Evolutionary conservation across 1,139 yeast genomes (phyloP), one percentile per base, ranked within the genome.

Genomic region (Scheffersomyces quercinus): DNA sequence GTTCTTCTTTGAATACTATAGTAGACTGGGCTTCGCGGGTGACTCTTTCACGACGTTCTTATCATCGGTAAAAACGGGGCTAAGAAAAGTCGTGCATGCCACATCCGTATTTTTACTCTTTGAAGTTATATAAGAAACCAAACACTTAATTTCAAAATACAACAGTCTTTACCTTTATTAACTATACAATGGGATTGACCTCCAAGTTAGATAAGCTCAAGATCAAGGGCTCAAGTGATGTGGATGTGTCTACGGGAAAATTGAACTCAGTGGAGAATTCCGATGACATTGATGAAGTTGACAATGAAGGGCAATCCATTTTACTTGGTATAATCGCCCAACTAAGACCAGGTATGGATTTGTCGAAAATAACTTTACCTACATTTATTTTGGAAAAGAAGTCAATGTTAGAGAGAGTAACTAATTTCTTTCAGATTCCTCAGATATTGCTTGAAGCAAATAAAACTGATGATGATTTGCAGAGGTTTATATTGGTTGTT

Each of bases 311-410:
- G 28, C 96, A 90, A 64, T 85, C 83, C 41, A 89, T 93, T 42
- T 70, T 93, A 43, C 73, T 88, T 74, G 89, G 93, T 11, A 88
- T 93, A 45, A 91, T 93, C 45, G 73, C 96, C 15, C 98, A 91
- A 66, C 75, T 93, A 59, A 81, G 97, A 53, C 96, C 96, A 0
- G 98, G 98, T 1, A 83, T 88, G 50, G 99, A 93, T 60, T 74
- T 93, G 49, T 77, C 97, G 0, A 80, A 90, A 56, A 93, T 93
- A 53, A 91, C 99, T 0, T 75, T 93, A 42, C 99, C 99, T 2
- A 93, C 99, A 0, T 93, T 93, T 57, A 89, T 93, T 43, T 75
- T 93, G 42, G 99, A 93, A 65, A 86, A 95, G 62, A 93, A 91
- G 66, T 88, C 96, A 3, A 91, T 93, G 99, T 73, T 93, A 43